These are phyloP conservation scores for Barnettozyma pratensis DNA, from an alignment of 805 yeast genomes.

Conservation along the genomic window DNA sequence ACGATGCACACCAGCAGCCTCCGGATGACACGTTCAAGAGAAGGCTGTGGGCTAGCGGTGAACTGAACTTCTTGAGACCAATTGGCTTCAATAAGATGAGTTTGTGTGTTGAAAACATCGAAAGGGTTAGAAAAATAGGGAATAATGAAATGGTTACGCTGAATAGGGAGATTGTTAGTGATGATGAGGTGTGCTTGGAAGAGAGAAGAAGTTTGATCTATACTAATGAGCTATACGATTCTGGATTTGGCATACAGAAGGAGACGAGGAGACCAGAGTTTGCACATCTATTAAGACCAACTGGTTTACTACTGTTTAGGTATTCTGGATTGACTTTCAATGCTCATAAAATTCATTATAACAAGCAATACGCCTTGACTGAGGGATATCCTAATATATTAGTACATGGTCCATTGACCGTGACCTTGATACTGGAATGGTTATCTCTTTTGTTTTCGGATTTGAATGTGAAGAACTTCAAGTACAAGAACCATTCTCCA, in stretches of 20 bases:
- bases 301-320: slow-evolving; percentile 44
- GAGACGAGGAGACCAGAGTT: slow-evolving; percentile 13
- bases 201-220: slow-evolving; percentile 64
- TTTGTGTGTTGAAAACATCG: slow-evolving; percentile 49
- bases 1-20: slow-evolving; percentile 58
- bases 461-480: slow-evolving; percentile 25
- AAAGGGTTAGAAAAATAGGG: slow-evolving; percentile 31
- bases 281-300: slow-evolving; percentile 30
- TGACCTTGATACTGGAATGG: slow-evolving; percentile 56
- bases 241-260: not conserved
- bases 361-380: slow-evolving; percentile 43
- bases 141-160: slow-evolving; percentile 49
- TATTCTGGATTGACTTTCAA: slow-evolving; percentile 78
- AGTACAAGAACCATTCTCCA: slow-evolving; percentile 40
- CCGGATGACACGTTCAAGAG: slow-evolving; percentile 35
- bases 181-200: slow-evolving; percentile 26
- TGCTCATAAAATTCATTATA: slow-evolving; percentile 80
- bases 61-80: slow-evolving; percentile 37
- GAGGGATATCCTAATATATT: slow-evolving; percentile 63
- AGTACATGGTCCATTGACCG: slow-evolving; percentile 79
- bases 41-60: slow-evolving; percentile 81
- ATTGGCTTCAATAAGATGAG: slow-evolving; percentile 34
- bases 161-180: slow-evolving; percentile 39
- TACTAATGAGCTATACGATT: slow-evolving; percentile 34
- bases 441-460: slow-evolving; percentile 23